These are phyloP conservation scores for Vitellaria paradoxa DNA, from an alignment of 179 eudicot genomes.

Conservation along the genomic window DNA sequence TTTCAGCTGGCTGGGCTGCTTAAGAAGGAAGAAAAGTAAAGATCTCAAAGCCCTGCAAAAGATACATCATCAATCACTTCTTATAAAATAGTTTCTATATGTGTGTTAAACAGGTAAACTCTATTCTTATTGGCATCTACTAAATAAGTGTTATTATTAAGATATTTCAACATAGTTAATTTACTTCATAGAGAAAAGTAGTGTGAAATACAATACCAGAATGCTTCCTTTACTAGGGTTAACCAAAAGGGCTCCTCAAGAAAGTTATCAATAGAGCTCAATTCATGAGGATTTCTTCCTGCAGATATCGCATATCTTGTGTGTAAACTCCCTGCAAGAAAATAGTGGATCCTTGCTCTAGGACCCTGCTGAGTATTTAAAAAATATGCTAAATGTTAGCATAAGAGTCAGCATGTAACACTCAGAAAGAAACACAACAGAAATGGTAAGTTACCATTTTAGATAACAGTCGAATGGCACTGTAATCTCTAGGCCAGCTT, in stretches of 20 bases:
- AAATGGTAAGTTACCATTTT: slow-evolving; percentile 15
- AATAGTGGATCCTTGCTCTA: slow-evolving; percentile 10
- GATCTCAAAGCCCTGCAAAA: slow-evolving; percentile 24
- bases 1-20: slow-evolving; percentile 52
- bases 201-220: slow-evolving; percentile 9
- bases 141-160: neutral
- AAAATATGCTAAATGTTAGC: neutral
- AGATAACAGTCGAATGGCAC: slow-evolving; percentile 7
- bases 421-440: neutral
- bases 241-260: slow-evolving; percentile 27
- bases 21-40: slow-evolving; percentile 13
- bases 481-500: slow-evolving; percentile 11
- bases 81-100: neutral
- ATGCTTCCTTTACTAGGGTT: slow-evolving; percentile 14
- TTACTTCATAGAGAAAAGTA: slow-evolving; percentile 2
- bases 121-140: neutral
- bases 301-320: slow-evolving; percentile 3
- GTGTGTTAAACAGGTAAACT: neutral
- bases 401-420: neutral
- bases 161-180: neutral
- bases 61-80: neutral
- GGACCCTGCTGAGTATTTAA: slow-evolving; percentile 7
- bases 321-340: neutral
- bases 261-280: slow-evolving; percentile 15
- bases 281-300: slow-evolving; percentile 19